A percentile compares a stretch with the other conserved stretches of the same genome.
phyloP scores from a whole-genome alignment of 441 rosid genomes.

The Populus trichocarpa region DNA sequence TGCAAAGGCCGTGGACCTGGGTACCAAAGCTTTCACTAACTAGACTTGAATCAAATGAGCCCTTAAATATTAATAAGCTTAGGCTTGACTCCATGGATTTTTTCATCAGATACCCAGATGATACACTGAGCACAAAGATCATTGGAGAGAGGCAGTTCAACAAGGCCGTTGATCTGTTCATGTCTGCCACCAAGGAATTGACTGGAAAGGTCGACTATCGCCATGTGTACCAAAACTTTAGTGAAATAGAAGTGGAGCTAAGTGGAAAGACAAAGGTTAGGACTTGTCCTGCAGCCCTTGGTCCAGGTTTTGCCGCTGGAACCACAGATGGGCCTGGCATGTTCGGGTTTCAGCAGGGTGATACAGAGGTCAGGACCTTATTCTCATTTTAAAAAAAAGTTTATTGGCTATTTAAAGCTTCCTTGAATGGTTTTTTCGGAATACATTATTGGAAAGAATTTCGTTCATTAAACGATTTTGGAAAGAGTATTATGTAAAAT shows the following conservation, averaged over 20 bases:
- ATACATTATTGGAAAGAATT: not conserved
- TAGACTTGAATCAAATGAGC: not conserved
- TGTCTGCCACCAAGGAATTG: slow-evolving; percentile 31
- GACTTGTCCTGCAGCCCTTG: slow-evolving; percentile 56
- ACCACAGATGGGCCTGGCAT: slow-evolving; percentile 16
- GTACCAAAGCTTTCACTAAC: slow-evolving; percentile 17
- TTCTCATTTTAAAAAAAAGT: not conserved
- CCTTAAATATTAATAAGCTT: not conserved
- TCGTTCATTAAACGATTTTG: not conserved
- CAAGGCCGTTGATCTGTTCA: slow-evolving; percentile 40
- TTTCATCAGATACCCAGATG: slow-evolving; percentile 43
- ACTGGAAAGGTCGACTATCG: slow-evolving; percentile 49
- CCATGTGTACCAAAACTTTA: slow-evolving; percentile 43
- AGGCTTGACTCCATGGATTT: not conserved
- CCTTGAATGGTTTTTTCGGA: not conserved
- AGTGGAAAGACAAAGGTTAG: slow-evolving; percentile 25
- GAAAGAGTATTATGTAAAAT: not conserved
- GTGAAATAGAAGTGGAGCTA: slow-evolving; percentile 44
- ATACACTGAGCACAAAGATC: slow-evolving; percentile 49
- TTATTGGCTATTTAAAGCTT: not conserved
- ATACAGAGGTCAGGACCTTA: slow-evolving; percentile 38
- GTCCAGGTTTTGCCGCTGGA: slow-evolving; percentile 62
- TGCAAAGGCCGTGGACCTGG: slow-evolving; percentile 67
- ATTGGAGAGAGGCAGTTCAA: slow-evolving; percentile 49
- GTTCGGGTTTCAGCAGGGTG: slow-evolving; percentile 61